Evolutionary conservation across 495 filamentous ascomycete species (phyloP), one percentile per base, ranked within the genome.

Genomic region (Neurospora discreta): DNA sequence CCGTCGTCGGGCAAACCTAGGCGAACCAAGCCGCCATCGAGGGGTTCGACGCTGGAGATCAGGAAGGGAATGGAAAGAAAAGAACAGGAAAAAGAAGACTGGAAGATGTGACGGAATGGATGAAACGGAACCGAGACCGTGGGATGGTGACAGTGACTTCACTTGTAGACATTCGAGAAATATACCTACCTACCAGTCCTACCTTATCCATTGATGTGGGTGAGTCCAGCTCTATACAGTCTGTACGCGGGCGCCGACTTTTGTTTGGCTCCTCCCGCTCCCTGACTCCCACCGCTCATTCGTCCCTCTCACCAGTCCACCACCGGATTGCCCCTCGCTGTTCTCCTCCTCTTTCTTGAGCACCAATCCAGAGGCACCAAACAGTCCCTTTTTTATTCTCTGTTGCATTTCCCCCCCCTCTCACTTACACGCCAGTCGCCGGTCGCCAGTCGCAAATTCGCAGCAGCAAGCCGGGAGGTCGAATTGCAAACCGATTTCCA

Each of bases 1-100:
- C 77, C 79, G 76, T 77, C 52, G 26, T 60, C 52, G 30, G 52
- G 52, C 52, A 36, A 65, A 65, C 52, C 26, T 15, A 26, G 52
- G 52, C 52, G 52, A 65, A 65, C 33, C 52, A 65, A 33, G 52
- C 26, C 26, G 52, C 15, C 46, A 26, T 15, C 15, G 20, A 26
- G 46, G 43, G n/a, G 6, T 20, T 44, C 43, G 18, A 1, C 7
- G 18, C 5, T 26, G 44, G 3, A 9, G 23, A 60, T 33, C 52
- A 65, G 26, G 26, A 65, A 65, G 26, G 52, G 52, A 26, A 65
- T 65, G 52, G 52, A 65, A 65, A 33, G 26, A 65, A 26, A 18
- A 33, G 52, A 60, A 60, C 13, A 60, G 0, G 52, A 26, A 52
- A 20, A 52, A 58, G 43, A 43, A 46, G 2, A 44, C 18, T 44